phyloP scores from a whole-genome alignment of 768 basidiomycete species.

The Amanita jacksonii region DNA sequence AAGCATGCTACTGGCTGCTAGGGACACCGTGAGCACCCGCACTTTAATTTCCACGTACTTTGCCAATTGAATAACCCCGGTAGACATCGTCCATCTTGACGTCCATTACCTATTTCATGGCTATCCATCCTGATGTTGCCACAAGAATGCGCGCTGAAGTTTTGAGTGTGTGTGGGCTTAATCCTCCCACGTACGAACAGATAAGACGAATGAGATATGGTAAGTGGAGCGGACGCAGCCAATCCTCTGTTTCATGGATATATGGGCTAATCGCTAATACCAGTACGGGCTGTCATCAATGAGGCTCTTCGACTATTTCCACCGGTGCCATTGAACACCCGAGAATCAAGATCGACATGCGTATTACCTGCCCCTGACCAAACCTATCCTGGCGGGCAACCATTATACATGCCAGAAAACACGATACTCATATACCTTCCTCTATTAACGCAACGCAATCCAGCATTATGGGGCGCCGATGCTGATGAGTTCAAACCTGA shows the following conservation, averaged over 20 bases:
- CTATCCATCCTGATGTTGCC: conserved; percentile 50
- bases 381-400: conserved; percentile 29
- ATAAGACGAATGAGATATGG: conserved; percentile 59
- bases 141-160: conserved; percentile 51
- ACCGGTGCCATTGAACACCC: conserved; percentile 65
- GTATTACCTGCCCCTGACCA: conserved; percentile 42
- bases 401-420: conserved; percentile 49
- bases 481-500: conserved; percentile 74
- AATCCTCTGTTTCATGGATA: background rate
- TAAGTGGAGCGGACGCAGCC: conserved; percentile 27
- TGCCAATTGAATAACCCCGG: background rate
- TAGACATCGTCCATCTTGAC: conserved; percentile 67
- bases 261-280: conserved; percentile 8
- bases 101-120: conserved; percentile 60
- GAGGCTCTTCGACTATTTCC: conserved; percentile 74
- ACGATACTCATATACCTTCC: conserved; percentile 53
- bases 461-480: conserved; percentile 62
- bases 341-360: conserved; percentile 43
- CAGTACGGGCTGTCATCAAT: conserved; percentile 71
- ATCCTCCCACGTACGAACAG: conserved; percentile 38
- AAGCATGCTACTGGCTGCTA: conserved; percentile 65
- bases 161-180: conserved; percentile 39
- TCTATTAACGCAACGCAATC: conserved; percentile 57
- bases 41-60: conserved; percentile 11
- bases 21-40: conserved; percentile 53